Conservation (phyloP, 2,329 filamentous ascomycete genomes). For the Domatiomyces globalis region DNA sequence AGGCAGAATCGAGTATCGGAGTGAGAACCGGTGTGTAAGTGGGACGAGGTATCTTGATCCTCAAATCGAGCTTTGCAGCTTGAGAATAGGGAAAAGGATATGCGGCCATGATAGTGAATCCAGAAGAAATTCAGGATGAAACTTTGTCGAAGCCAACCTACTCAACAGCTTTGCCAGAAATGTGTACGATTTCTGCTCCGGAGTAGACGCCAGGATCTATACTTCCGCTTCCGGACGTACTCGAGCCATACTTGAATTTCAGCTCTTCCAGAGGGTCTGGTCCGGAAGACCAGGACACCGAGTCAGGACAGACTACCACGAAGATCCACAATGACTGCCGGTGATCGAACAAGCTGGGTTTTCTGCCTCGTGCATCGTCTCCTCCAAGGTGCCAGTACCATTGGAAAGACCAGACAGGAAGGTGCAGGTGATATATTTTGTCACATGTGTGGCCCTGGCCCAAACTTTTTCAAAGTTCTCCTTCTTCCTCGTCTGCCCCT, state of each 20-base stretch:
- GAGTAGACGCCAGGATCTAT: background rate
- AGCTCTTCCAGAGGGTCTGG: slow-evolving; percentile 55
- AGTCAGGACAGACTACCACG: background rate
- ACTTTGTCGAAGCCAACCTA: slow-evolving; percentile 96
- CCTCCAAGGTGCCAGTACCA: background rate
- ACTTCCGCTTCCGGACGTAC: too few species aligned
- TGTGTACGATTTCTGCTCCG: slow-evolving; percentile 40
- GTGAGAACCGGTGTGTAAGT: too few species aligned
- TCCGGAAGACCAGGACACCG: too few species aligned
- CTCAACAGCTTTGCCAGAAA: slow-evolving; percentile 72
- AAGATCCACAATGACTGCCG: background rate
- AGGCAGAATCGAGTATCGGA: too few species aligned
- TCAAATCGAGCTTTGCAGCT: too few species aligned
- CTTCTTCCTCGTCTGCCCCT: background rate
- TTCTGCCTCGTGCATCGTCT: background rate
- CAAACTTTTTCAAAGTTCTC: background rate
- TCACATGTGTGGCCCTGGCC: background rate
- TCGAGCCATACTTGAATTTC: slow-evolving; percentile 66
- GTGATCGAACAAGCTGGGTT: background rate
- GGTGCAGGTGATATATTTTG: background rate
- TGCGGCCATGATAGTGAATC: too few species aligned
- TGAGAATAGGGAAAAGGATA: too few species aligned
- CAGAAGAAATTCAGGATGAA: too few species aligned
- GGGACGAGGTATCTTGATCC: too few species aligned
- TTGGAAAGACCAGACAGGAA: background rate